phyloP scores from a whole-genome alignment of 148 eudicot species.

The Vaccinium darrowii region DNA sequence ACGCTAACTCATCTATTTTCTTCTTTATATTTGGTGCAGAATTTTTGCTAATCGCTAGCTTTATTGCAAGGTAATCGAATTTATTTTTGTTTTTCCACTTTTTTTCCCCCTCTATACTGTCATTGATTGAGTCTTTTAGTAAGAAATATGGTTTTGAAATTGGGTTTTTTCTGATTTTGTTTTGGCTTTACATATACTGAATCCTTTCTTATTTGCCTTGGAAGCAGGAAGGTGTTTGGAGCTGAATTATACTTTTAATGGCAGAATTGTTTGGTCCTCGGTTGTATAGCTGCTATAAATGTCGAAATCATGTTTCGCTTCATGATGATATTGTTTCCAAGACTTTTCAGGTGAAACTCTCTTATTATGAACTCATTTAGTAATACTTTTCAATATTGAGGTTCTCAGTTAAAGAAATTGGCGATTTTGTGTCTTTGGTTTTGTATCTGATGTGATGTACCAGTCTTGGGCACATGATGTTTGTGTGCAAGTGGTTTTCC shows the following conservation, averaged over 20 bases:
- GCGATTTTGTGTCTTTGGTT: background rate
- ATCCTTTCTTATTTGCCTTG: background rate
- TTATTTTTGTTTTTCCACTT: background rate
- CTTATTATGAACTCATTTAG: background rate
- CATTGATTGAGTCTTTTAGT: background rate
- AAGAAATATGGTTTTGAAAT: background rate
- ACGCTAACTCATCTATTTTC: constrained; percentile 7
- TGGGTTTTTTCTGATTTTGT: background rate
- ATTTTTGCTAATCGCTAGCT: background rate
- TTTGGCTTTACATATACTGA: background rate
- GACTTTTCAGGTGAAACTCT: constrained; percentile 25
- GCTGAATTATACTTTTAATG: constrained; percentile 25
- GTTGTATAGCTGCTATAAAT: constrained; percentile 48
- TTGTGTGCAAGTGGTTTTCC: no score
- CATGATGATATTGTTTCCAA: constrained; percentile 31
- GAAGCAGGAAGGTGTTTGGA: constrained; percentile 10
- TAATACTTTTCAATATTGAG: background rate
- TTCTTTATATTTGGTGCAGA: background rate
- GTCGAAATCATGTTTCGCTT: constrained; percentile 41
- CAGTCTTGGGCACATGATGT: background rate
- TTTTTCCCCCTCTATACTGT: background rate
- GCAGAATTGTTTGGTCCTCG: constrained; percentile 43
- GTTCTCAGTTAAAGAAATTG: background rate
- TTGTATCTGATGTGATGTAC: background rate
- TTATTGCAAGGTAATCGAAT: background rate